Conservation (phyloP, 306 rosid species). For the Medicago truncatula region MtrunA17r5.0-ANR NC_053046.1:1898501-1899000, state of each 20-base stretch:
- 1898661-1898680: constrained; percentile 8
- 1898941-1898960: constrained; percentile 30
- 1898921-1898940: constrained; percentile 84
- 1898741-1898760: constrained; percentile 79
- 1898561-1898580: constrained; percentile 9
- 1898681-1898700: constrained; percentile 7
- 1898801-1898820: constrained; percentile 40
- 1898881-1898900: constrained; percentile 96
- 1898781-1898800: constrained; percentile 99
- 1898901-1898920: constrained; percentile 97
- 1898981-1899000: constrained; percentile 9
- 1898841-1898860: constrained; percentile 37
- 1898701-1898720: constrained; percentile 14
- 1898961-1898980: constrained; percentile 9
- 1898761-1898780: constrained; percentile 90
- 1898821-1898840: constrained; percentile 8
- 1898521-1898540: constrained; percentile 23
- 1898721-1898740: constrained; percentile 45
- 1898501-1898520: constrained; percentile 14
- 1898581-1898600: constrained; percentile 30
- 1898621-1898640: constrained; percentile 20
- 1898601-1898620: constrained; percentile 15
- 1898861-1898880: constrained; percentile 59
- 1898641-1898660: constrained; percentile 13
- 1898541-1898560: constrained; percentile 24